Evolutionary conservation across 2,329 filamentous ascomycete species (phyloP).

Genomic region (Colletotrichum truncatum): DNA sequence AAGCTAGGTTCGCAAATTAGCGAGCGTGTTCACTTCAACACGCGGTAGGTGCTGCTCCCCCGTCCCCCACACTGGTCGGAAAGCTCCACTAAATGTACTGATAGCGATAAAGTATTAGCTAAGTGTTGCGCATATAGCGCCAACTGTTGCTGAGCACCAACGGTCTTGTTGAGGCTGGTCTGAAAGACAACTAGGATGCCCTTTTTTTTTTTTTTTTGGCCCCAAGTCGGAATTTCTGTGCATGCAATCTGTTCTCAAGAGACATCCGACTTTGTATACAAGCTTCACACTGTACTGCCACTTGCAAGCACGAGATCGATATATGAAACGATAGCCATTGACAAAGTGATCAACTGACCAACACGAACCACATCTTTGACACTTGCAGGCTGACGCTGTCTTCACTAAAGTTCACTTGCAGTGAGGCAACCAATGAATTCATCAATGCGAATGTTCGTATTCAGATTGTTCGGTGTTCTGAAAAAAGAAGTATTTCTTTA

Average conservation of each 20-base stretch:
- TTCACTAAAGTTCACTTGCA: not conserved
- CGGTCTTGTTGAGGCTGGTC: not conserved
- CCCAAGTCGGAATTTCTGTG: not conserved
- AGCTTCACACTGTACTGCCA: not conserved
- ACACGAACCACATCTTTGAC: not conserved
- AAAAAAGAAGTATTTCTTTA: not conserved
- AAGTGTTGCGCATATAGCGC: not conserved
- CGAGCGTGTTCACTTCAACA: constrained; percentile 32
- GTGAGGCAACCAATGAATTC: not conserved
- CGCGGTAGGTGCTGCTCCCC: constrained; percentile 23
- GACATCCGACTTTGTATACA: not conserved
- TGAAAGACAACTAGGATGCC: not conserved
- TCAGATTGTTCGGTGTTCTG: not conserved
- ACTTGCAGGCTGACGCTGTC: not conserved
- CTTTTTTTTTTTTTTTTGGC: not conserved
- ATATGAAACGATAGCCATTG: constrained; percentile 15
- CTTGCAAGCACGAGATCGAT: not conserved
- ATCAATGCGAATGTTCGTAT: not conserved
- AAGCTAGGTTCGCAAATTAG: constrained; percentile 30
- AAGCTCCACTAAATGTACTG: constrained; percentile 11
- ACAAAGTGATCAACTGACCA: constrained; percentile 10
- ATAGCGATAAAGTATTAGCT: constrained; percentile 11
- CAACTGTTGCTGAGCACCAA: not conserved
- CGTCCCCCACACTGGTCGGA: constrained; percentile 24
- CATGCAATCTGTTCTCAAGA: too few relatives aligned